Conservation (phyloP, 2,329 filamentous ascomycete species). For the Dactylonectria estremocensis region DNA sequence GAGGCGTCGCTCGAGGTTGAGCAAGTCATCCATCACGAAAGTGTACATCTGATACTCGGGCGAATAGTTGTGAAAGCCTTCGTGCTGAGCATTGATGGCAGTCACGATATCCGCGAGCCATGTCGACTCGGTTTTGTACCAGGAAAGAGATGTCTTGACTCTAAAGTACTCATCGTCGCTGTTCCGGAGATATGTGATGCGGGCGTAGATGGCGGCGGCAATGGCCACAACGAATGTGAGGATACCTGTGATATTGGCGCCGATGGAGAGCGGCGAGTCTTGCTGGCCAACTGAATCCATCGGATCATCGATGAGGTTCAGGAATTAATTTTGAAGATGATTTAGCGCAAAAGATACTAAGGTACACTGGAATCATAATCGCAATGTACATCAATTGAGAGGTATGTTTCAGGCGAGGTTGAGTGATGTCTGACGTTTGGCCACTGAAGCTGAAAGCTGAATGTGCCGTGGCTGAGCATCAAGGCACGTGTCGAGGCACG, state of each 20-base stretch:
- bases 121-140: conserved; percentile 65
- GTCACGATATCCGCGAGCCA: conserved; percentile 61
- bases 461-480: background rate
- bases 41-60: conserved; percentile 64
- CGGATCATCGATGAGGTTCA: background rate
- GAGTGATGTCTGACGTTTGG: too few species aligned
- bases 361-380: background rate
- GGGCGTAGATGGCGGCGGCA: conserved; percentile 59
- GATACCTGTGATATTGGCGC: conserved; percentile 61
- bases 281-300: conserved; percentile 48
- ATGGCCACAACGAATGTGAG: conserved; percentile 65
- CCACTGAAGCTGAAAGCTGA: background rate
- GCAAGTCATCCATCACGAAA: conserved; percentile 64
- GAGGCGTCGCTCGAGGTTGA: conserved; percentile 60
- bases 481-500: background rate
- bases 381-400: background rate
- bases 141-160: conserved; percentile 62
- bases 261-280: conserved; percentile 63
- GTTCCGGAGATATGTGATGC: conserved; percentile 62
- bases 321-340: background rate
- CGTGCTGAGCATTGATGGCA: conserved; percentile 47
- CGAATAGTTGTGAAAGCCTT: conserved; percentile 43
- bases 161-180: conserved; percentile 64
- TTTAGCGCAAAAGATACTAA: background rate
- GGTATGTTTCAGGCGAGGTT: background rate